A percentile compares a stretch with the other conserved stretches of the same genome.
Evolutionary conservation across 2,329 filamentous ascomycete genomes (phyloP).

Genomic region (Fusarium sambucinum): DNA sequence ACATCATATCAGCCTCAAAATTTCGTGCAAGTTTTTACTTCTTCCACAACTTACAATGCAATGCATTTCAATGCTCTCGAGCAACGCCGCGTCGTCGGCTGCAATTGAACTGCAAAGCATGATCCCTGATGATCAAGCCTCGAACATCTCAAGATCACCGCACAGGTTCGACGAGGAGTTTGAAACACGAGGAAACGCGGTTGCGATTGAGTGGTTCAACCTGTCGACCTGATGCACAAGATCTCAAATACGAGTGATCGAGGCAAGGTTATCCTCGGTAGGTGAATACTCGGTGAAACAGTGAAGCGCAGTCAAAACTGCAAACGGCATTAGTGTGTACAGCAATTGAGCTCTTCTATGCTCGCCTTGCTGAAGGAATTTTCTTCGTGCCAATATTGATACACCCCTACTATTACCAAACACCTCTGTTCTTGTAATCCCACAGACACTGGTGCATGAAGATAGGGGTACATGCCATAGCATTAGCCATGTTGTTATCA

Average conservation of each 20-base stretch:
- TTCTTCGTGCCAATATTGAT: conserved; percentile 66
- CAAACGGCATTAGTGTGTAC: conserved; percentile 70
- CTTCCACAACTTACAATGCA: conserved; percentile 6
- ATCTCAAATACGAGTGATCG: conserved; percentile 30
- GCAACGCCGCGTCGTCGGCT: background rate
- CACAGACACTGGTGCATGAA: conserved; percentile 67
- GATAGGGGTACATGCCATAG: conserved; percentile 56
- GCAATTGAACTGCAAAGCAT: conserved; percentile 1
- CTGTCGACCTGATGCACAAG: conserved; percentile 18
- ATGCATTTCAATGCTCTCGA: background rate
- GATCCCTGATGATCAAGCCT: background rate
- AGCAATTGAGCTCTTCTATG: conserved; percentile 65
- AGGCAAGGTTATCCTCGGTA: conserved; percentile 22
- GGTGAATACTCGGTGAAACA: conserved; percentile 28
- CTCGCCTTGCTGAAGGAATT: conserved; percentile 69
- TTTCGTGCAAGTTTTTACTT: conserved; percentile 34
- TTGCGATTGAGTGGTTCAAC: conserved; percentile 12
- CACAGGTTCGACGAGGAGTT: conserved; percentile 3
- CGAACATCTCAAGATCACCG: conserved; percentile 11
- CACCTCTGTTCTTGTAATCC: conserved; percentile 58
- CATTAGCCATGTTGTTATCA: background rate
- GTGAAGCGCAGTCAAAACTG: conserved; percentile 38
- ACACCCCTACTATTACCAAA: conserved; percentile 68
- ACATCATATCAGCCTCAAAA: conserved; percentile 25
- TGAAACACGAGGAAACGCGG: conserved; percentile 9